Conservation (phyloP, 352 stramenopile species). For the Lagenidium sp. region DNA sequence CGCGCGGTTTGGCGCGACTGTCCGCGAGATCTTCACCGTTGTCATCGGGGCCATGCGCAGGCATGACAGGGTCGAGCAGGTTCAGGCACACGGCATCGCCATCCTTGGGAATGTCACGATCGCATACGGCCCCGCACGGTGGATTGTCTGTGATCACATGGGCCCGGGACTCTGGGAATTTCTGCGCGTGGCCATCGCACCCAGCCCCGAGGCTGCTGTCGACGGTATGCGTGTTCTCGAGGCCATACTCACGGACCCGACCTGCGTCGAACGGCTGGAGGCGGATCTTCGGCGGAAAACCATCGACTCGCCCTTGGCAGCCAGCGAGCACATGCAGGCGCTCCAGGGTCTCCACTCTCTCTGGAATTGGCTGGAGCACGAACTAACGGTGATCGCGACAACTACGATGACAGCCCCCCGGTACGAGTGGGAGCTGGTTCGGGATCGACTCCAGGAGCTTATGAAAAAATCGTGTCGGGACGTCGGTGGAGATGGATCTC, state of each 20-base stretch:
- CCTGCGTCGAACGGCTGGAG: slow-evolving; percentile 6
- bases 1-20: slow-evolving; percentile 3
- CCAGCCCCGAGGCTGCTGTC: slow-evolving; percentile 12
- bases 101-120: slow-evolving; percentile 32
- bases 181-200: slow-evolving; percentile 15
- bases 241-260: slow-evolving; percentile 21
- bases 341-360: slow-evolving; percentile 2
- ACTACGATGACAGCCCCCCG: too few relatives aligned
- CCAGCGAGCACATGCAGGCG: slow-evolving; percentile 1
- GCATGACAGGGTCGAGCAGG: slow-evolving; percentile 19
- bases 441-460: slow-evolving; percentile 4
- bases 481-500: too few relatives aligned
- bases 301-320: not conserved
- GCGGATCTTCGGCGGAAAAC: not conserved
- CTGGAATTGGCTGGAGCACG: too few relatives aligned
- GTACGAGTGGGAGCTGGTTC: slow-evolving; percentile 2
- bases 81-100: slow-evolving; percentile 43
- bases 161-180: slow-evolving; percentile 21
- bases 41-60: slow-evolving; percentile 25
- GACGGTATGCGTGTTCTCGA: slow-evolving; percentile 34
- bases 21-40: slow-evolving; percentile 15
- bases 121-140: slow-evolving; percentile 18
- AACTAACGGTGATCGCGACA: too few relatives aligned
- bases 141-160: slow-evolving; percentile 4
- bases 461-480: slow-evolving; percentile 1